Base-by-base conservation (phyloP, 768 basidiomycete genomes). In the Panaeolus cyanescens region DNA sequence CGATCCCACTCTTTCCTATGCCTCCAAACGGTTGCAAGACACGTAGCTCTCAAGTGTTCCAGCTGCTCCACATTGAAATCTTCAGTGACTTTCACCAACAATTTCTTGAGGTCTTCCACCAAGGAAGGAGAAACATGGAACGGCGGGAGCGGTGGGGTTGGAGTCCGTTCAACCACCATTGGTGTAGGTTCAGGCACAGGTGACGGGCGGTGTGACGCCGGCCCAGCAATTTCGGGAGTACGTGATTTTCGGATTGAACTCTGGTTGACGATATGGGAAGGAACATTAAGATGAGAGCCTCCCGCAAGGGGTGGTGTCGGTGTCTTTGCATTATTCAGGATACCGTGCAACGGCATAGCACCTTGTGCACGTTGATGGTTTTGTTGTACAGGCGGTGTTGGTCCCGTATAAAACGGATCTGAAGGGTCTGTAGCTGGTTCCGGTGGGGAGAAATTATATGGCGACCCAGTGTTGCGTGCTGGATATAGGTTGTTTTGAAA, bases 31-130 rank as follows among this genome's bases (percentile, higher is more conserved):
- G 79, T 79, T 39, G 87, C 86, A 25, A 95, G 83, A 66, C 88
- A 90, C 2, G 84, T 86, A 7, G 97, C 96, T 5, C 97, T 86
- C 5, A 99, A 81, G 73, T 99, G 95, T 71, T 99, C 97, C 5
- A 99, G 83, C 70, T 96, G 88, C 70, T 99, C 97, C 55, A 98
- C 81, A 25, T 80, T 92, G 40, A 98, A 77, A 0, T 69, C 70
- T 5, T 62, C 70, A 1, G 96, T 97, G 45, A 71, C 71, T 17
- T 83, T 76, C 33, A 75, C 75, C 28, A 98, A 71, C 45, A 78
- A 73, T 2, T 70, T 45, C 59, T 77, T 74, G 0, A 99, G 81
- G 9, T 80, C 68, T 0, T 66, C 67, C 25, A 96, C 65, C 9
- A 79, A 69, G 2, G 62, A 69, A 22, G 83, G 76, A 54, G 91